Evolutionary conservation across 1,284 basidiomycete species (phyloP).

Genomic region (Trichosporon sp.): DNA sequence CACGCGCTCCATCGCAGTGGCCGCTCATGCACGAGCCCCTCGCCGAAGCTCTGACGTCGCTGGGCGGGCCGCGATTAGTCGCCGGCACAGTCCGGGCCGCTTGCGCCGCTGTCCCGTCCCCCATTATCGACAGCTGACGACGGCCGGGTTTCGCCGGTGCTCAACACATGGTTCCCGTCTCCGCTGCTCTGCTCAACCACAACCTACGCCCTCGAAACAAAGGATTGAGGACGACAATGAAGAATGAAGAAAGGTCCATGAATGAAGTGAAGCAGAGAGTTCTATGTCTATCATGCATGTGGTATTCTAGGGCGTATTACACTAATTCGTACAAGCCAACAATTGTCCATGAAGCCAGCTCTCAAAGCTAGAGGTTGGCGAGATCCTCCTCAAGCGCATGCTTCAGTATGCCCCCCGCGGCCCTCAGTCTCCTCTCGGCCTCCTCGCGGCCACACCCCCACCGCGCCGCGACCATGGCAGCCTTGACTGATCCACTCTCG

Average conservation of each 20-base stretch:
- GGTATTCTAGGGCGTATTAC: neutral
- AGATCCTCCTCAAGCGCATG: conserved; percentile 19
- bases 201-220: too few relatives aligned
- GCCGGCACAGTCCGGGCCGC: neutral
- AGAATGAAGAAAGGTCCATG: too few relatives aligned
- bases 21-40: too few relatives aligned
- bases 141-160: too few relatives aligned
- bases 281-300: neutral
- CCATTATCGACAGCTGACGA: too few relatives aligned
- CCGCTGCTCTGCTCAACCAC: too few relatives aligned
- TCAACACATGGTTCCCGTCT: too few relatives aligned
- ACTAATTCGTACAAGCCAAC: neutral
- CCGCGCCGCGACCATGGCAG: conserved; percentile 32
- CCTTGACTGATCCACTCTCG: conserved; percentile 31
- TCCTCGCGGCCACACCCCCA: conserved; percentile 28
- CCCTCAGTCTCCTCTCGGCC: conserved; percentile 24
- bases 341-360: too few relatives aligned
- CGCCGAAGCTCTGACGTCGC: too few relatives aligned
- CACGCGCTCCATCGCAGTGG: neutral
- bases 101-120: too few relatives aligned
- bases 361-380: neutral
- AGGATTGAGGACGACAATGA: too few relatives aligned
- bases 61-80: too few relatives aligned
- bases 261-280: neutral
- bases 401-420: conserved; percentile 29